Evolutionary conservation across 2,329 filamentous ascomycete species (phyloP), one percentile per base, ranked within the genome.

Genomic region (Paecilomyces formosus): DNA sequence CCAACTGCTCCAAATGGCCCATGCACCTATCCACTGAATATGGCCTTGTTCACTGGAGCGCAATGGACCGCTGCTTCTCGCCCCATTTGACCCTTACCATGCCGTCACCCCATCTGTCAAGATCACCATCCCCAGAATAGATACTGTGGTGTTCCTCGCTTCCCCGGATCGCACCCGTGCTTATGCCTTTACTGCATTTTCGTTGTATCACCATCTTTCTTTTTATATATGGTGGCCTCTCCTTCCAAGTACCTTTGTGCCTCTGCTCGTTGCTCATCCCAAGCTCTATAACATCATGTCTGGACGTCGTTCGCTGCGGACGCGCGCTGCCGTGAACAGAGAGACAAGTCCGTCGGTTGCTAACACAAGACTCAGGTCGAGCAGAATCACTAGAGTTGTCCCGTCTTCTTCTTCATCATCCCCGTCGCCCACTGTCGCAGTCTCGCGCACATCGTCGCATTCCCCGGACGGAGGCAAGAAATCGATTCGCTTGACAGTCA

Each of bases 401-500:
- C 59, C 63, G 30, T 63, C 68, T 56, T 64, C 68, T 56, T 61
- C 67, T 28, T 70, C 72, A 57, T 45, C 39, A 45, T 45, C 39
- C 13, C 39, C 39, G n/a, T 45, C 39, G n/a, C 39, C 39, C 15
- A 15, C 39, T 18, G 70, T 76, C 51, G 74, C 73, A 54, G 68
- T 76, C 35, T 72, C 72, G 54, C 71, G 72, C 59, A 69, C 70
- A 54, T 63, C 69, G 18, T 67, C 74, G 57, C 66, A 66, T 21
- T 67, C 71, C 21, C 61, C 72, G 13, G 74, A 71, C 57, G 72
- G 76, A 57, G 61, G 64, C 18, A 68, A 69, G 60, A 75, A 70
- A 65, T 76, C 77, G 49, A 74, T 81, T 54, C 75, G 73, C 61
- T 65, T 81, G 57, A 81, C 75, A 5, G 73, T 81, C 55, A 81